Evolutionary conservation across 129 eudicot species (phyloP), one percentile per base, ranked within the genome.

Genomic region (Chrysanthemum makinoi): DNA sequence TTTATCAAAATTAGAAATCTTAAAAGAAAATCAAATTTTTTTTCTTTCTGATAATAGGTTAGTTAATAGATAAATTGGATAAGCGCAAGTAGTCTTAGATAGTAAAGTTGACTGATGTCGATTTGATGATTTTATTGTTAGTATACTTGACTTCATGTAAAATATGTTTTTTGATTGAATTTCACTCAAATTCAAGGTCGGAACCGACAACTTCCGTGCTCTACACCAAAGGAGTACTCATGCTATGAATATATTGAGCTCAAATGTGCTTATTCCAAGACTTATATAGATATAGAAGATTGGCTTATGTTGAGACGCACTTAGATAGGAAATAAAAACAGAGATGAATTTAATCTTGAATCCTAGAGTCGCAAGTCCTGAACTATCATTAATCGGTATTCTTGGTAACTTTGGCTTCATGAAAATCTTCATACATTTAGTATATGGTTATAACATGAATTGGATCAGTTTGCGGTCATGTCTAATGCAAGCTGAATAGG

Each of bases 261-360:
- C 43, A 35, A 35, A 47, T 47, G 47, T 62, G 17, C 2, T 28
- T 14, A 48, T 49, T 66, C 19, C 30, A 53, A 33, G 63, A 30
- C n/a, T 52, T 16, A 33, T 51, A n/a, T n/a, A 28, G 16, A 9
- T 28, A 52, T 68, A 10, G 44, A 68, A 15, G 28, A 52, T 26
- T 77, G 7, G 62, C n/a, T 43, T 44, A 24, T 53, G 24, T 22
- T 71, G 9, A 22, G 33, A 19, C 67, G 5, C 64, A 18, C 39
- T 43, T 78, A 53, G 75, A 53, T 80, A 94, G 98, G 98, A 94
- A 62, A 87, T 94, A 39, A 94, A 94, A 75, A 82, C 96, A 1
- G 97, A 94, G 77, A 86, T 94, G 87, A 94, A 84, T 79, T 83
- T 95, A 35, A 82, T 94, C 11, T 74, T 90, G 80, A 94, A 86